Percentiles rank a stretch among this genome's conserved stretches.
Conservation (phyloP, 1,284 basidiomycete species). For the Cryptococcus wingfieldii region DNA sequence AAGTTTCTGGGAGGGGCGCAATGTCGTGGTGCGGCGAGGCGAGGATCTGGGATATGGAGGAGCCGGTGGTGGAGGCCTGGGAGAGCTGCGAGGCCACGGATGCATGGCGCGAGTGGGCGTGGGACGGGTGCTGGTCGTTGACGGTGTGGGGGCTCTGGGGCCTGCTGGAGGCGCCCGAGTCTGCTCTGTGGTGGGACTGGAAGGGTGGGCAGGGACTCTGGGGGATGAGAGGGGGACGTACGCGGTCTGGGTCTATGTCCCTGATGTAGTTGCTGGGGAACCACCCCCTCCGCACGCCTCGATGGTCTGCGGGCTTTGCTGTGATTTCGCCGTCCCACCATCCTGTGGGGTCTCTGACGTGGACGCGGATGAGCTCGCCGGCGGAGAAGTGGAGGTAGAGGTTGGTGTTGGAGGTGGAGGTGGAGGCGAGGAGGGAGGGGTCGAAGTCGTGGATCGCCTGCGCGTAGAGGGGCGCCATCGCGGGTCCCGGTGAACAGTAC, state of each 20-base stretch:
- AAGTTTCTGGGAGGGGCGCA: constrained; percentile 13
- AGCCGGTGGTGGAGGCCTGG: constrained; percentile 10
- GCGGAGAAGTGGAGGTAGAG: constrained; percentile 84
- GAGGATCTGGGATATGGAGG: constrained; percentile 10
- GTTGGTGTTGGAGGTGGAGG: constrained; percentile 50
- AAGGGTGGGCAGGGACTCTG: background rate
- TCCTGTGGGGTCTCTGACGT: constrained; percentile 79
- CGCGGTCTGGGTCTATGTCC: constrained; percentile 2
- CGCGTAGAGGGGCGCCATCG: constrained; percentile 49
- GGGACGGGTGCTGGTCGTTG: background rate
- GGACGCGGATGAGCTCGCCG: constrained; percentile 85
- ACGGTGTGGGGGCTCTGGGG: background rate
- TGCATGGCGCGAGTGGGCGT: constrained; percentile 2
- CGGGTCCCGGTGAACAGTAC: too few species aligned
- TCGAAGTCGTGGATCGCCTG: constrained; percentile 82
- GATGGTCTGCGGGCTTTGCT: constrained; percentile 53
- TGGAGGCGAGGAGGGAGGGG: constrained; percentile 53
- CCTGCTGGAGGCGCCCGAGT: background rate
- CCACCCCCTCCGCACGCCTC: constrained; percentile 76
- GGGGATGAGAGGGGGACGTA: background rate
- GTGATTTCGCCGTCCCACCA: constrained; percentile 98
- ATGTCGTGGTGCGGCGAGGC: constrained; percentile 6
- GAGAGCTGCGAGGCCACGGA: constrained; percentile 15
- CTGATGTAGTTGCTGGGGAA: constrained; percentile 73
- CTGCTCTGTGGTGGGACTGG: background rate